A percentile compares a stretch with the other conserved stretches of the same genome.
Evolutionary conservation across 306 rosid species (phyloP).

Genomic region (Coriaria nepalensis): DNA sequence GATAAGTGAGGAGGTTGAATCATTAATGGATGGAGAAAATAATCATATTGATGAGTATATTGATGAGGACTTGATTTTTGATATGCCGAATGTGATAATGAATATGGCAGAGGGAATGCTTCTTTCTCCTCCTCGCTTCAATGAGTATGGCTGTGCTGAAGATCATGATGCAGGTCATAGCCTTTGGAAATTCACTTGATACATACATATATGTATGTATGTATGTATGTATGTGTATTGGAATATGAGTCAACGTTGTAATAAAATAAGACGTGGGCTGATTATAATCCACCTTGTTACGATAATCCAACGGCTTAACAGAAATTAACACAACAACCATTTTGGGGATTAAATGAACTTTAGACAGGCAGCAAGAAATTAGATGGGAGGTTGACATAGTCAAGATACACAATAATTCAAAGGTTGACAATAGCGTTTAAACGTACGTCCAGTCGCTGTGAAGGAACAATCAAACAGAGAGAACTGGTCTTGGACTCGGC

Average conservation of each 20-base stretch:
- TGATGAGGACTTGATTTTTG: slow-evolving; percentile 82
- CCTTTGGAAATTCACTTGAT: slow-evolving; percentile 30
- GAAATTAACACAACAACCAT: too few species aligned
- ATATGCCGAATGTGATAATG: slow-evolving; percentile 64
- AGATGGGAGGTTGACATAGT: too few species aligned
- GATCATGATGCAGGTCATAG: slow-evolving; percentile 15
- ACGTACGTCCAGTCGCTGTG: too few species aligned
- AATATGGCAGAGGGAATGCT: slow-evolving; percentile 95
- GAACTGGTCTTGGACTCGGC: too few species aligned
- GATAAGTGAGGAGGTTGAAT: slow-evolving; percentile 1
- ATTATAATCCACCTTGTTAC: too few species aligned
- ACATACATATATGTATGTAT: neutral
- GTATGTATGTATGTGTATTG: neutral
- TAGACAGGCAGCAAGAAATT: too few species aligned
- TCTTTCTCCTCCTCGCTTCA: slow-evolving; percentile 73
- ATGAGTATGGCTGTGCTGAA: neutral
- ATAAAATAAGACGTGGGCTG: neutral
- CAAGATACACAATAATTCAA: too few species aligned
- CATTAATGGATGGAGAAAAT: slow-evolving; percentile 6
- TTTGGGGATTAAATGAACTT: too few species aligned
- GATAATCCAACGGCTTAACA: too few species aligned
- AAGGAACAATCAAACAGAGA: too few species aligned
- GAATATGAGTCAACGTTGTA: neutral
- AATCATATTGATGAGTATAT: slow-evolving; percentile 24
- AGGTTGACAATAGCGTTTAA: too few species aligned